Conservation (phyloP, 495 filamentous ascomycete species). For the Daldinia concentrica region DNA sequence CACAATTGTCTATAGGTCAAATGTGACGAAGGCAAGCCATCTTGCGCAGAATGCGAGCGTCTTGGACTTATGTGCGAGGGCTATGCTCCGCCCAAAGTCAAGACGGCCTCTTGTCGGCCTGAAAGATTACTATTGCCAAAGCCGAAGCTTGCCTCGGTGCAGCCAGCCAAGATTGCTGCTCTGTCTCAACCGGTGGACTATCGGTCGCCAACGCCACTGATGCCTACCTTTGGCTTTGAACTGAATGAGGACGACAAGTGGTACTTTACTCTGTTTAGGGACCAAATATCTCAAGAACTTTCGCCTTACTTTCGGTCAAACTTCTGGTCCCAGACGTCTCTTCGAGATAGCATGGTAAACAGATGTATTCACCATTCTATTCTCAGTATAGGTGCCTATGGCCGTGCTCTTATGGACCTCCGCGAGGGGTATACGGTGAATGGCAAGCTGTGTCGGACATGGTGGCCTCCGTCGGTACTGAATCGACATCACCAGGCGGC, state of each 20-base stretch:
- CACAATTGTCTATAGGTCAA: slow-evolving; percentile 31
- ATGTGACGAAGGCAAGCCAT: slow-evolving; percentile 44
- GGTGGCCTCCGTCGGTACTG: slow-evolving; percentile 35
- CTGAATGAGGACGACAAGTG: slow-evolving; percentile 37
- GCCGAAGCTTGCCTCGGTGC: slow-evolving; percentile 32
- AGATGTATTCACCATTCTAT: slow-evolving; percentile 44
- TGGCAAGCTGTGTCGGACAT: slow-evolving; percentile 16
- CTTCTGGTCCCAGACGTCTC: slow-evolving; percentile 38
- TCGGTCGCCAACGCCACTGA: slow-evolving; percentile 4
- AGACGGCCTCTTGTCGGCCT: slow-evolving; percentile 17
- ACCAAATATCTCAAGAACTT: slow-evolving; percentile 34
- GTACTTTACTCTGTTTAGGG: slow-evolving; percentile 40
- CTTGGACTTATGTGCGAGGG: slow-evolving; percentile 43
- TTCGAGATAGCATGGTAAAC: slow-evolving; percentile 39
- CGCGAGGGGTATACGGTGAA: slow-evolving; percentile 12
- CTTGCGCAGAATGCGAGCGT: slow-evolving; percentile 42
- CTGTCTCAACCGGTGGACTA: slow-evolving; percentile 15
- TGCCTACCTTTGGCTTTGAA: slow-evolving; percentile 37
- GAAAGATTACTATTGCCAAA: slow-evolving; percentile 38
- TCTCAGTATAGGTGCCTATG: slow-evolving; percentile 44
- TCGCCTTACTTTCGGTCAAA: slow-evolving; percentile 33
- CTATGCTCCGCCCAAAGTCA: slow-evolving; percentile 36
- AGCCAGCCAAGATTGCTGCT: background rate
- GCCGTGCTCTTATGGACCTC: slow-evolving; percentile 40
- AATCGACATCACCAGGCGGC: slow-evolving; percentile 41